phyloP scores from a whole-genome alignment of 768 basidiomycete genomes.

The Russula griseocarnosa region DNA sequence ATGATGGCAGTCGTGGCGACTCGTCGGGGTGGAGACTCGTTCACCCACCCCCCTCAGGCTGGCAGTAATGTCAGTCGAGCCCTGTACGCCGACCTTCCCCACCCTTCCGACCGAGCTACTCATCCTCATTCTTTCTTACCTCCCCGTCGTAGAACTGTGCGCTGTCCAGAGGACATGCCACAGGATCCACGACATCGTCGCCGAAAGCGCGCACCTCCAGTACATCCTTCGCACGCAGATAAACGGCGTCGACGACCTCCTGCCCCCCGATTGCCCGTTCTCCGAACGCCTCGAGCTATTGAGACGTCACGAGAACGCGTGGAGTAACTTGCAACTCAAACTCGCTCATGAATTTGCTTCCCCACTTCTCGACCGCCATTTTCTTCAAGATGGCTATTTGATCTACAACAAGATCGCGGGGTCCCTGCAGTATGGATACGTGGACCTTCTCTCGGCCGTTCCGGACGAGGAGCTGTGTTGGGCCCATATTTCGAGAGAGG shows the following conservation, averaged over 20 bases:
- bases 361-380: neutral
- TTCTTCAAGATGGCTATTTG: slow-evolving; percentile 17
- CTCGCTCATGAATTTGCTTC: neutral
- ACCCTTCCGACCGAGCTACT: slow-evolving; percentile 18
- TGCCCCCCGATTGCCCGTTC: slow-evolving; percentile 3
- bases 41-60: neutral
- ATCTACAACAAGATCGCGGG: neutral
- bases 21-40: too few species aligned
- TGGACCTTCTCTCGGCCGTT: slow-evolving; percentile 5
- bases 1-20: too few species aligned
- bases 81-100: neutral
- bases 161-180: slow-evolving; percentile 13
- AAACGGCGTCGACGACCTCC: slow-evolving; percentile 16
- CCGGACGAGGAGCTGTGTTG: slow-evolving; percentile 1
- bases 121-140: slow-evolving; percentile 14
- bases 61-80: neutral
- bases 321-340: slow-evolving; percentile 12
- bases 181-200: slow-evolving; percentile 4
- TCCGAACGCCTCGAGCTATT: slow-evolving; percentile 19
- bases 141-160: slow-evolving; percentile 9
- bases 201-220: slow-evolving; percentile 13
- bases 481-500: neutral
- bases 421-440: slow-evolving; percentile 5
- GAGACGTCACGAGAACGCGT: slow-evolving; percentile 14
- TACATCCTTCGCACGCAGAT: slow-evolving; percentile 10